Evolutionary conservation across 352 stramenopile species (phyloP), one percentile per base, ranked within the genome.

Genomic region (Chrysophaeum taylorii): DNA sequence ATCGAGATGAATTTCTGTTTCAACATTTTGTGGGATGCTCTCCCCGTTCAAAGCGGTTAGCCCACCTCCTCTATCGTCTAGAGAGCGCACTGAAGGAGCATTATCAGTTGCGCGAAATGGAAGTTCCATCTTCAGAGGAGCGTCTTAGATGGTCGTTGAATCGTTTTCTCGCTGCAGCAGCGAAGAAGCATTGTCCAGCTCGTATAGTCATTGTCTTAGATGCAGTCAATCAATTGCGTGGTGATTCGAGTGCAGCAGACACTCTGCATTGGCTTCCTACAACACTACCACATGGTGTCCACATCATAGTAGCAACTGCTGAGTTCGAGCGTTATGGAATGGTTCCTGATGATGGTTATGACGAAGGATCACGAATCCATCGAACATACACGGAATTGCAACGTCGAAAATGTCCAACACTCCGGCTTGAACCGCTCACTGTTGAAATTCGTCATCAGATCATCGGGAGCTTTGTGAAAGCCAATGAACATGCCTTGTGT

Each of bases 101-200:
- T 66, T 84, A 84, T 48, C 75, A 84, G 43, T 73, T 84, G 37
- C 50, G 78, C 14, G 77, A 83, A 50, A 84, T 84, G 79, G 75
- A 84, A 35, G 76, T 84, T 12, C 79, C 75, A 21, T 75, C 75
- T 63, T 77, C 73, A 29, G 78, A 78, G 63, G 74, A 76, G 42
- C 36, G 76, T 31, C 62, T 83, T 0, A 77, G 77, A 31, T 84
- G 79, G 79, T 77, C 71, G 16, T 68, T 84, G 18, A 81, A 81
- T 42, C 72, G 79, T 15, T 84, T 82, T 67, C 74, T 84, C 35
- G 74, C 74, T 35, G 79, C 79, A 18, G 79, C 79, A n/a, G 69
- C 74, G 14, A 83, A 83, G 70, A 76, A 73, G 61, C 36, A 71
- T n/a, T 73, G 62, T 43, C 69, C 69, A 23, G 60, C 69, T 53